These are phyloP conservation scores for Candida labiduridarum DNA, from an alignment of 1,139 yeast species.

Conservation along the genomic window DNA sequence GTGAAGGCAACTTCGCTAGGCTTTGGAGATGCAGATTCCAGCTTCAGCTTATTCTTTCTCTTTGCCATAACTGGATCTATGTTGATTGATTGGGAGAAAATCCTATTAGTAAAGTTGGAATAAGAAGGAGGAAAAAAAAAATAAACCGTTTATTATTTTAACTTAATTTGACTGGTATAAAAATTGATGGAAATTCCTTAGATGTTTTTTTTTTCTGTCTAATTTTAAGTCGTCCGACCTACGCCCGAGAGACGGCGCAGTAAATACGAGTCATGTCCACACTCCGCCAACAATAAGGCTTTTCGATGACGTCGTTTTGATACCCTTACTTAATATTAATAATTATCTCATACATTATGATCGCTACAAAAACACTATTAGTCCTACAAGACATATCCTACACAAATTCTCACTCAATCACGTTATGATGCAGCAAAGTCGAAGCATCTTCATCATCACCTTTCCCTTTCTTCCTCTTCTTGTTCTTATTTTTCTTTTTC, in stretches of 20 bases:
- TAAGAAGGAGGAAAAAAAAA: background rate
- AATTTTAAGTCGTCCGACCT: background rate
- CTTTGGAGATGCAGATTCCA: constrained; percentile 2
- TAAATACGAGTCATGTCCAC: background rate
- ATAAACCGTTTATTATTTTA: background rate
- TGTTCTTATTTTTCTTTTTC: constrained; percentile 4
- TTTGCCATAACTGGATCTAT: background rate
- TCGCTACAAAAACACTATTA: background rate
- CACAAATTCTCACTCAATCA: background rate
- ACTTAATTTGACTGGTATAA: background rate
- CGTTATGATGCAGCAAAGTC: constrained; percentile 2
- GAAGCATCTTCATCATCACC: background rate
- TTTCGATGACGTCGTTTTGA: background rate
- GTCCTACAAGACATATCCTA: too few relatives aligned
- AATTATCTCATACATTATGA: background rate
- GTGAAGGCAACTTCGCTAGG: background rate
- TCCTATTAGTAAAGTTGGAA: background rate
- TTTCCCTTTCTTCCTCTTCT: background rate
- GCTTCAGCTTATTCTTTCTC: constrained; percentile 1
- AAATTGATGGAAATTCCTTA: background rate
- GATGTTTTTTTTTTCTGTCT: background rate
- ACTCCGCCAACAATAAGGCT: background rate
- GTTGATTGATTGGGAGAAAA: background rate
- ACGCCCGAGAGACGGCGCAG: background rate
- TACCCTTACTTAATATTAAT: background rate